Conservation (phyloP, 371 early-diverging fungal genomes). For the Circinella minor region DNA sequence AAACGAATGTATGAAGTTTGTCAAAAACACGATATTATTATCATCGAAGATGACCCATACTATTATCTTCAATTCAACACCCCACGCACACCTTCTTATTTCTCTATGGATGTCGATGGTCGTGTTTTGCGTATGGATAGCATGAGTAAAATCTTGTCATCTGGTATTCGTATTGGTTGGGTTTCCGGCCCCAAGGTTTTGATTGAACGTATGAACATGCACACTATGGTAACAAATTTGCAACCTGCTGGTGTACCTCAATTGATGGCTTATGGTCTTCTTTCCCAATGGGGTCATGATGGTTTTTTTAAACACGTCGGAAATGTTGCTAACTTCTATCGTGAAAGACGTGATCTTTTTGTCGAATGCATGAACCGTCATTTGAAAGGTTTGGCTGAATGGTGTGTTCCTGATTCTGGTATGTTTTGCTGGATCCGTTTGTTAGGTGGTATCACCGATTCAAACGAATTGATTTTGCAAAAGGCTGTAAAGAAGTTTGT, state of each 20-base stretch:
- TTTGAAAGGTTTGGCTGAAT: slow-evolving; percentile 67
- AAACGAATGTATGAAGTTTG: slow-evolving; percentile 66
- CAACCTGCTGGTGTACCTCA: slow-evolving; percentile 82
- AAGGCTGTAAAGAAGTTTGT: slow-evolving; percentile 75
- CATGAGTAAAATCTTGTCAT: slow-evolving; percentile 79
- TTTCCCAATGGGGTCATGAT: slow-evolving; percentile 65
- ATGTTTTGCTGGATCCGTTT: slow-evolving; percentile 90
- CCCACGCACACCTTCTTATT: slow-evolving; percentile 63
- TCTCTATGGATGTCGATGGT: slow-evolving; percentile 79
- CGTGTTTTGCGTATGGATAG: slow-evolving; percentile 87
- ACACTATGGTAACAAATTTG: slow-evolving; percentile 72
- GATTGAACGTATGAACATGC: slow-evolving; percentile 72
- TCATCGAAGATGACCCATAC: slow-evolving; percentile 86
- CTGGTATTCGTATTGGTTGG: slow-evolving; percentile 85
- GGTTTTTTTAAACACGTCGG: slow-evolving; percentile 72
- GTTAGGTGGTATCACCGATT: slow-evolving; percentile 63
- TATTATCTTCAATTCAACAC: slow-evolving; percentile 60
- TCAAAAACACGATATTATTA: slow-evolving; percentile 64
- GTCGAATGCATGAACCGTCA: slow-evolving; percentile 57
- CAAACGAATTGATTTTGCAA: slow-evolving; percentile 62
- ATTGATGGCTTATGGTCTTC: slow-evolving; percentile 62
- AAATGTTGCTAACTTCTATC: slow-evolving; percentile 63
- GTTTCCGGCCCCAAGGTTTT: slow-evolving; percentile 72
- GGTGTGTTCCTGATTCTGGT: slow-evolving; percentile 70
- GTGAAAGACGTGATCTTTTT: slow-evolving; percentile 68